Conservation (phyloP, 1,284 basidiomycete genomes). For the Trichosporon sp. region DNA sequence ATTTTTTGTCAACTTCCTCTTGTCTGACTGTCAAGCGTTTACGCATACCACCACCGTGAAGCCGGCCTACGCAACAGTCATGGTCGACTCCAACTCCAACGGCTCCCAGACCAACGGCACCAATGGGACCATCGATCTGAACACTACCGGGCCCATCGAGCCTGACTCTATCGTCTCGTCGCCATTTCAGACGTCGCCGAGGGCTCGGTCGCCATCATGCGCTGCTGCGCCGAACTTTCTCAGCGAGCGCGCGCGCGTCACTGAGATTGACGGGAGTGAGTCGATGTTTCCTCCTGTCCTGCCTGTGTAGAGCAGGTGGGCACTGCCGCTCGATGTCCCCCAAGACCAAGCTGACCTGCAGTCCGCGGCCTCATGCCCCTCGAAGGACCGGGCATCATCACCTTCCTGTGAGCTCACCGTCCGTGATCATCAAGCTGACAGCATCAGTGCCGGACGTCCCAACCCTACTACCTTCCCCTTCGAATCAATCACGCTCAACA, state of each 20-base stretch:
- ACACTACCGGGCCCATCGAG: not conserved
- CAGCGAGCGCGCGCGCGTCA: constrained; percentile 23
- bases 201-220: not conserved
- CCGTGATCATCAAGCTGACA: constrained; percentile 19
- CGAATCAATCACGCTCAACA: constrained; percentile 58
- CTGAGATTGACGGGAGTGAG: constrained; percentile 36
- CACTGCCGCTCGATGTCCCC: too few species aligned
- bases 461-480: constrained; percentile 88
- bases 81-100: not conserved
- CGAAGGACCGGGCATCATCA: constrained; percentile 76
- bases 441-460: constrained; percentile 57
- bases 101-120: too few species aligned
- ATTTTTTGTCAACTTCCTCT: not conserved
- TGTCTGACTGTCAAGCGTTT: not conserved
- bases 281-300: constrained; percentile 4
- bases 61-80: not conserved
- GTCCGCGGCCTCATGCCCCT: constrained; percentile 65
- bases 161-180: constrained; percentile 18
- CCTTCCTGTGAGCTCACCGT: constrained; percentile 54
- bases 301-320: not conserved
- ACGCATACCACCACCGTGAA: too few species aligned
- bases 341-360: constrained; percentile 24
- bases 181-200: constrained; percentile 11
- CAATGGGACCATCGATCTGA: not conserved
- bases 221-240: constrained; percentile 14